Base-by-base conservation (phyloP, 768 basidiomycete genomes). In the Symmetrospora coprosmae region DNA sequence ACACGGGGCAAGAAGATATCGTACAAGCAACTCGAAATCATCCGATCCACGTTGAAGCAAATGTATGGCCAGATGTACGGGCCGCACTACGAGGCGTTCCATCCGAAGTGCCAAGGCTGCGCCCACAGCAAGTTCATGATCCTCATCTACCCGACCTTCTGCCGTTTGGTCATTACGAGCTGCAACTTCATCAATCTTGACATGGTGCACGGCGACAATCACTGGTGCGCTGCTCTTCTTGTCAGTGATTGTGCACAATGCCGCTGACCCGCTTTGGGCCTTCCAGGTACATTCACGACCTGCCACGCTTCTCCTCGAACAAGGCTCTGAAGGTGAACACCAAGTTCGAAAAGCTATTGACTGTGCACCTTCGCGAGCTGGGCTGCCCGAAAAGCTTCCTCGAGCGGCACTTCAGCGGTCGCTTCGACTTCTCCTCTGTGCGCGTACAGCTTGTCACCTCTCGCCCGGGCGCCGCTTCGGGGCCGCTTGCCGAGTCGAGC, bases 81-180 rank as follows among this genome's bases (percentile, higher is more conserved):
- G 0, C 34, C 46, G 8, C 53, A 60, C 50, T 43, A 19, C 9
- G 9, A 45, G 14, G 30, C 45, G 28, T 38, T 55, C 31, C 52
- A 58, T 28, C 61, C 61, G 2, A 46, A 31, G 13, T 59, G 48
- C 1, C 2, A 6, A 5, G 56, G 64, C 0, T 60, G 56, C 34
- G 34, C 35, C 0, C 64, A 65, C 39, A 35, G 55, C 7, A 65
- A 65, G 40, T 16, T 60, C 17, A 19, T 63, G 23, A 17, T 63
- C 14, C 13, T 65, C n/a, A 2, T 25, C 0, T 65, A 65, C 34
- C 49, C 55, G 2, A 45, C 49, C 2, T 65, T 30, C n/a, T n/a
- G 62, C 4, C 55, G 62, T 13, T 17, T 65, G 13, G 50, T 53
- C 8, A 65, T 65, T 41, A 65, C 64, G 0, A 53, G 55, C 23